Evolutionary conservation across 2,329 filamentous ascomycete species (phyloP).

Genomic region (Alternaria atra): DNA sequence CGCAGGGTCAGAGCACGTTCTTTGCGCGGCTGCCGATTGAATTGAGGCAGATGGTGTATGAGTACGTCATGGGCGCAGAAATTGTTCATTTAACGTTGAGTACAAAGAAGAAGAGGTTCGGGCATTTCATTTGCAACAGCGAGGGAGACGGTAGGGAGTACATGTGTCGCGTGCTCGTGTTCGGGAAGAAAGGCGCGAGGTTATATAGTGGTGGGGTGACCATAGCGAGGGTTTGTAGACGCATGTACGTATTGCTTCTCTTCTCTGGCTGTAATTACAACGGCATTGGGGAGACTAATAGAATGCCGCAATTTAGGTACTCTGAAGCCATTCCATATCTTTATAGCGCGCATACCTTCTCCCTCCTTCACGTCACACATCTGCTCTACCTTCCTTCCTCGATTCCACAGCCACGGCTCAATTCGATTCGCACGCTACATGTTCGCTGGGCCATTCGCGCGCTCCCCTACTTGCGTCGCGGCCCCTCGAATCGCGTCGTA

Average conservation of each 20-base stretch:
- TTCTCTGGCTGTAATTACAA: background rate
- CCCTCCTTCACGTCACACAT: constrained; percentile 46
- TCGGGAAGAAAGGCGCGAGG: constrained; percentile 30
- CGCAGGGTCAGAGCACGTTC: constrained; percentile 40
- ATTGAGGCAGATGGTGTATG: constrained; percentile 44
- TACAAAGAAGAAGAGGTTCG: constrained; percentile 39
- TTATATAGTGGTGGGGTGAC: constrained; percentile 21
- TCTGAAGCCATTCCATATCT: constrained; percentile 42
- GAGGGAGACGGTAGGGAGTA: constrained; percentile 28
- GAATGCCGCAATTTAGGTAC: constrained; percentile 31
- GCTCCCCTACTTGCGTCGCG: constrained; percentile 43
- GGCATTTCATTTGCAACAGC: constrained; percentile 44
- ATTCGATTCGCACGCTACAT: constrained; percentile 39
- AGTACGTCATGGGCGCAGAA: constrained; percentile 39
- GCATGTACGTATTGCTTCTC: constrained; percentile 35
- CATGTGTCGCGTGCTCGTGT: constrained; percentile 41
- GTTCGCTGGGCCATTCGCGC: constrained; percentile 48
- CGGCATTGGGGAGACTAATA: background rate
- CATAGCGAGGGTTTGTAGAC: constrained; percentile 36
- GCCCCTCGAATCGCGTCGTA: constrained; percentile 29
- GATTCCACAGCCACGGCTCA: constrained; percentile 36
- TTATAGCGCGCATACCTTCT: constrained; percentile 44
- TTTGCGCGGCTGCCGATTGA: constrained; percentile 46
- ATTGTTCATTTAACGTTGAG: constrained; percentile 45
- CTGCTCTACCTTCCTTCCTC: constrained; percentile 44